Conservation (phyloP, 2,329 filamentous ascomycete genomes). For the Aspergillus sp. region DNA sequence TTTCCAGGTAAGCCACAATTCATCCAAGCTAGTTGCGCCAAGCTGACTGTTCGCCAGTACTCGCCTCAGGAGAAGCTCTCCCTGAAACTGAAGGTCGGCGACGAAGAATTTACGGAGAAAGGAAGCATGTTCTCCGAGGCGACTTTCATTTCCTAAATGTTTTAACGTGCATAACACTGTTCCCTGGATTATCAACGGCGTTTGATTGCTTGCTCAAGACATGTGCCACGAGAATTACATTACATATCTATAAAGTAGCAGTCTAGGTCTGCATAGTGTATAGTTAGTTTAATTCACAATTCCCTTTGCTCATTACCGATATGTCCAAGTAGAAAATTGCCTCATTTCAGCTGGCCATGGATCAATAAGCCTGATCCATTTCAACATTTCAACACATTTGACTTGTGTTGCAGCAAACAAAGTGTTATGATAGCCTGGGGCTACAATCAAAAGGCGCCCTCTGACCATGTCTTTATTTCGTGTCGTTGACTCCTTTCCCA, state of each 20-base stretch:
- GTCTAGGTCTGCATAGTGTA: slow-evolving; percentile 17
- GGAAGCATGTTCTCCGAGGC: slow-evolving; percentile 83
- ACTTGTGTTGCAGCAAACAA: too few species aligned
- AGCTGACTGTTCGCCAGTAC: slow-evolving; percentile 57
- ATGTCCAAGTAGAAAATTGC: background rate
- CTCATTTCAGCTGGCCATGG: too few species aligned
- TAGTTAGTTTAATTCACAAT: slow-evolving; percentile 1
- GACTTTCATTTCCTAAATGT: slow-evolving; percentile 79
- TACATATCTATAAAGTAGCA: slow-evolving; percentile 15
- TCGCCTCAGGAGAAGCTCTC: slow-evolving; percentile 63
- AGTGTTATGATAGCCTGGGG: too few species aligned
- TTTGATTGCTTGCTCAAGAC: slow-evolving; percentile 30
- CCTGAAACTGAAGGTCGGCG: slow-evolving; percentile 82
- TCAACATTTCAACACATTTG: too few species aligned
- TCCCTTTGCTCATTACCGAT: slow-evolving; percentile 18
- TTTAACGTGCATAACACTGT: slow-evolving; percentile 29
- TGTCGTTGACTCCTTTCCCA: background rate
- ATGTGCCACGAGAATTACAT: slow-evolving; percentile 25
- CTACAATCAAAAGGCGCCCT: too few species aligned
- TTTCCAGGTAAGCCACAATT: slow-evolving; percentile 70
- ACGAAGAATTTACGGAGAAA: slow-evolving; percentile 73
- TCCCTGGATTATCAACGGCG: slow-evolving; percentile 26
- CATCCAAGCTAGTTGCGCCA: background rate
- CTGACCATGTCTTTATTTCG: background rate
- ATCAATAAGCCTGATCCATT: too few species aligned